A percentile compares a stretch with the other conserved stretches of the same genome.
Conservation (phyloP, 495 filamentous ascomycete genomes). For the Saxophila tyrrhenica region DNA sequence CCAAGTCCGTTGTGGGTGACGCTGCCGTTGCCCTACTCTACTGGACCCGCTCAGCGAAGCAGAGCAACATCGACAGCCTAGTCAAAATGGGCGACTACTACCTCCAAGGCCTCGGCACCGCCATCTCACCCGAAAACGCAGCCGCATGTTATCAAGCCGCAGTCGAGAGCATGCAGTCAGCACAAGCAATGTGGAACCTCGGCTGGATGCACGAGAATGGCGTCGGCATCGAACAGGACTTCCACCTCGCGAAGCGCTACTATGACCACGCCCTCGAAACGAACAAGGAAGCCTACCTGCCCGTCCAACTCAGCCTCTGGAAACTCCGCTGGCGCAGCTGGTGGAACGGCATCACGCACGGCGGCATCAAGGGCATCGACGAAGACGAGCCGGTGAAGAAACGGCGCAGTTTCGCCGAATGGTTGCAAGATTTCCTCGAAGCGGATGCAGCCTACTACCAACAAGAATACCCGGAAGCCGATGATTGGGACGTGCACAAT, state of each 20-base stretch:
- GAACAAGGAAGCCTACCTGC: slow-evolving; percentile 84
- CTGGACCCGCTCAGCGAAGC: slow-evolving; percentile 92
- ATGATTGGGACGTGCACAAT: slow-evolving; percentile 30
- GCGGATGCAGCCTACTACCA: slow-evolving; percentile 56
- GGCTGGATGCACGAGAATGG: slow-evolving; percentile 99
- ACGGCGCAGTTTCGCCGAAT: slow-evolving; percentile 69
- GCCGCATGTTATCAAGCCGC: slow-evolving; percentile 86
- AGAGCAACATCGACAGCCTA: slow-evolving; percentile 83
- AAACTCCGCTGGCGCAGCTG: slow-evolving; percentile 76
- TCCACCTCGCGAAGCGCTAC: slow-evolving; percentile 90
- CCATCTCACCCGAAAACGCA: slow-evolving; percentile 58
- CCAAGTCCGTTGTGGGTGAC: slow-evolving; percentile 32
- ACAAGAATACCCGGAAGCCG: slow-evolving; percentile 45
- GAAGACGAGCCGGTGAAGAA: slow-evolving; percentile 56
- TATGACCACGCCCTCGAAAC: slow-evolving; percentile 88
- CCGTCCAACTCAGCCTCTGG: slow-evolving; percentile 74
- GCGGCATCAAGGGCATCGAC: slow-evolving; percentile 78
- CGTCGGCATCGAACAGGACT: slow-evolving; percentile 85
- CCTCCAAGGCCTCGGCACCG: slow-evolving; percentile 62
- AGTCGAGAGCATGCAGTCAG: slow-evolving; percentile 79
- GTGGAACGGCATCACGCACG: slow-evolving; percentile 89
- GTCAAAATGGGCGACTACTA: slow-evolving; percentile 99
- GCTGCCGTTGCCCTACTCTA: slow-evolving; percentile 74
- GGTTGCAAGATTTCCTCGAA: slow-evolving; percentile 71
- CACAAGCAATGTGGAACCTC: slow-evolving; percentile 92